Percentiles rank a stretch among this genome's conserved stretches.
phyloP scores from a whole-genome alignment of 106 monocot genomes.

The Iris macrosiphon region DNA sequence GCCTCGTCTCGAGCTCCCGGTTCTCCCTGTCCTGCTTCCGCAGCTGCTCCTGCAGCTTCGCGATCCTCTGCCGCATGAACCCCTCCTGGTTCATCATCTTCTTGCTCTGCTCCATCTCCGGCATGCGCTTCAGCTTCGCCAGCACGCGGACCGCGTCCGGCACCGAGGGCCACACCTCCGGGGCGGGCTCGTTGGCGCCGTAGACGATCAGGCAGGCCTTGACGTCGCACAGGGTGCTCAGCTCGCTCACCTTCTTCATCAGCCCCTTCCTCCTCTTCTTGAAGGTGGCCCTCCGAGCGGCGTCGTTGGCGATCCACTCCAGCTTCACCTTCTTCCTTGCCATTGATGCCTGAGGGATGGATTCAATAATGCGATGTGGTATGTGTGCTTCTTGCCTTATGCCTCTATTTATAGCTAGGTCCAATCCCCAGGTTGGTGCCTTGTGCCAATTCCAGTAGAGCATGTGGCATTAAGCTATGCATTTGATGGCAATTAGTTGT shows the following conservation, averaged over 20 bases:
- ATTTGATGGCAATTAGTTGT: no score
- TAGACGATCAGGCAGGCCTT: constrained; percentile 33
- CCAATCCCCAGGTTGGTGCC: no score
- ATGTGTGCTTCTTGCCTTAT: no score
- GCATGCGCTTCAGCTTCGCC: constrained; percentile 22
- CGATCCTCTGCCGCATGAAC: constrained; percentile 22
- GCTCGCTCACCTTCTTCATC: constrained; percentile 42
- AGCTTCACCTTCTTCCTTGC: constrained; percentile 52
- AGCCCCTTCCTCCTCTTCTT: constrained; percentile 40
- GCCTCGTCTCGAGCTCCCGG: constrained; percentile 19
- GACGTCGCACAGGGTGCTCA: constrained; percentile 28
- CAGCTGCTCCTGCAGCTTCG: constrained; percentile 24
- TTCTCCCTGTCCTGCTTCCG: constrained; percentile 26
- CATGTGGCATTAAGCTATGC: no score
- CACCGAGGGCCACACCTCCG: constrained; percentile 35
- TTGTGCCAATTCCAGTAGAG: no score
- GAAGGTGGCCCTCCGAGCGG: constrained; percentile 21
- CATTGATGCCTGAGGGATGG: no score
- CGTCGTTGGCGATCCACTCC: constrained; percentile 24
- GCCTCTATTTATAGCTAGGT: no score
- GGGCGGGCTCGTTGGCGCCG: constrained; percentile 14
- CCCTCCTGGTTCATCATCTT: constrained; percentile 47
- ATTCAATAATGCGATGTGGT: no score
- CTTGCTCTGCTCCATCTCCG: constrained; percentile 35
- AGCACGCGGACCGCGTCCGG: constrained; percentile 10